Base-by-base conservation (phyloP, 2,329 filamentous ascomycete species). In the Annulohypoxylon truncatum region DNA sequence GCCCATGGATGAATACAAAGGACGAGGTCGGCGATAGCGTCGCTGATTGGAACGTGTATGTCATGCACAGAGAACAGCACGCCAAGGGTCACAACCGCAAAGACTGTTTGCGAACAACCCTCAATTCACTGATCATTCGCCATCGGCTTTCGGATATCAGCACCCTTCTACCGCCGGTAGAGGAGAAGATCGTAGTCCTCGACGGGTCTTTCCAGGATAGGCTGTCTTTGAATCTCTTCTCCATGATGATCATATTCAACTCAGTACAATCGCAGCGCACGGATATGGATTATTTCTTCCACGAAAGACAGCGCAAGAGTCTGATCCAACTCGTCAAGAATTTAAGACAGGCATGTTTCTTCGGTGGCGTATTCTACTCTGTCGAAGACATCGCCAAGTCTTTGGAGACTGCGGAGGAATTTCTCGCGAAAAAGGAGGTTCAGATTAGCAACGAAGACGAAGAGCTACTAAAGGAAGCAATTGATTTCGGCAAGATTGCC, bases 221-320 rank as follows among this genome's bases (percentile, higher is more conserved):
- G 73, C 78, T 97, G 8, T 92, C 90, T 0, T 84, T 94, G 24
- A 97, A 97, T 70, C 79, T 96, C 0, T 97, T 97, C 74, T 87
- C 92, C 0, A 91, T 96, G 79, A 89, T 93, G 75, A 87, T 97
- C 48, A 90, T 92, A 1, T 90, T 93, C 70, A 98, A 98, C 75
- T 89, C 93, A 0, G 89, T 98, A 0, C 94, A 94, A 22, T 97
- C 94, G 4, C 92, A 97, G 74, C 84, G 94, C 9, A 89, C 86
- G 0, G 95, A 95, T 72, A 83, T 87, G 59, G 94, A 97, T 76
- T 97, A 97, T 75, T 90, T 98, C 68, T 97, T 97, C 72, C 92
- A 97, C 72, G 86, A 87, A 0, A 88, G 85, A 10, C 94, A 94
- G 72, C 82, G 86, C 28, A 90, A 89, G 67, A 84, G 85, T 38